Base-by-base conservation (phyloP, 306 rosid species). In the Prunus mume region DNA sequence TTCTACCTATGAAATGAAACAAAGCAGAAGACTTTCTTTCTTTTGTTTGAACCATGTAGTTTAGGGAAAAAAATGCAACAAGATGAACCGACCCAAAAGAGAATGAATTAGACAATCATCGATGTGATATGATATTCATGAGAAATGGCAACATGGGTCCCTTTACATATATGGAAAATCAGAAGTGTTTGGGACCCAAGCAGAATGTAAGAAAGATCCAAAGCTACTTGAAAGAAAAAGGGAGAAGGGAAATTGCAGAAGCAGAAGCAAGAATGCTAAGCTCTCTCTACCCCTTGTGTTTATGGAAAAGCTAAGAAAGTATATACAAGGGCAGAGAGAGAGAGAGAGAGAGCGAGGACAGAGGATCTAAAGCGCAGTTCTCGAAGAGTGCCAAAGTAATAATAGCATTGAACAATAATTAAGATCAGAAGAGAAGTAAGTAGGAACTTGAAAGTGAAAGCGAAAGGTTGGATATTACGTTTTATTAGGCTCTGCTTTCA, bases 231-330 rank as follows among this genome's bases (percentile, higher is more conserved):
- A 73, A 74, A 52, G 47, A 73, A 69, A 83, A 70, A 55, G 12
- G 62, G 49, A 30, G 63, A 78, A 63, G 30, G 3, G 28, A 57
- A 78, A 69, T n/a, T 76, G 46, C 25, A 55, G 2, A 71, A 65
- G 61, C 61, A 30, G 86, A 82, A 72, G 85, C 60, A 79, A 79
- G 67, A 69, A 80, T 57, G 38, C 85, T 69, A 87, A 75, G 69
- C 70, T 65, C 63, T 74, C 68, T 76, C 20, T 45, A n/a, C 12
- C 54, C 3, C 68, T 81, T 46, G 77, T 74, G 88, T 87, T 83
- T 80, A 85, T 81, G 87, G 91, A 82, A 86, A 81, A 81, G 85
- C 86, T 65, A 79, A 88, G 91, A 90, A 80, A 86, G 85, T 67
- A 73, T 67, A 32, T 77, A 79, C 27, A n/a, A 11, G 41, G 15